These are phyloP conservation scores for Aspergillus luchuensis DNA, from an alignment of 2,329 filamentous ascomycete genomes.

Conservation along the genomic window DNA sequence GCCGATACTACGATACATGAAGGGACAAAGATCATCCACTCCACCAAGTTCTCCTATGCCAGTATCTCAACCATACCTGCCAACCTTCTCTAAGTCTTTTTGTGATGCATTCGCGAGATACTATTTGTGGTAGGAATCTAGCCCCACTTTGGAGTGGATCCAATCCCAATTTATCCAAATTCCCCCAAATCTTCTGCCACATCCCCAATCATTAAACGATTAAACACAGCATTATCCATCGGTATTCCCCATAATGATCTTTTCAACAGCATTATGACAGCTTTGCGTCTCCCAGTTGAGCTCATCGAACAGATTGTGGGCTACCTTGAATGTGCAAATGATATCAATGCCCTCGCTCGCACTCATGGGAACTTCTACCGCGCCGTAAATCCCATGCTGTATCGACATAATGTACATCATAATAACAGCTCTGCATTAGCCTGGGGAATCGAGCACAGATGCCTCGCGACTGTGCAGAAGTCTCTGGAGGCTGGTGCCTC, in stretches of 20 bases:
- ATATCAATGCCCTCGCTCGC: neutral
- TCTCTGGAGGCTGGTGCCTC: neutral
- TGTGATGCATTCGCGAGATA: too few relatives aligned
- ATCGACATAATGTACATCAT: neutral
- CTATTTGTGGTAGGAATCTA: too few relatives aligned
- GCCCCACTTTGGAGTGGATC: too few relatives aligned
- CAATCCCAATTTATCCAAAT: too few relatives aligned
- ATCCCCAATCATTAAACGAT: too few relatives aligned
- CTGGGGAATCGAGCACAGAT: neutral
- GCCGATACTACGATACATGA: too few relatives aligned
- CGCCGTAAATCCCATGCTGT: neutral
- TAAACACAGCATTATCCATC: too few relatives aligned
- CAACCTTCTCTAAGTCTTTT: too few relatives aligned
- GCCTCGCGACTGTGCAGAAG: neutral
- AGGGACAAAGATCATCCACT: too few relatives aligned
- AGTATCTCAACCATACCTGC: too few relatives aligned
- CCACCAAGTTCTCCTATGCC: too few relatives aligned
- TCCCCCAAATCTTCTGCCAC: too few relatives aligned
- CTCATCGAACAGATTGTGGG: neutral
- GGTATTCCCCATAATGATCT: neutral
- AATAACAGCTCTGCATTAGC: neutral
- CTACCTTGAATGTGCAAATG: neutral
- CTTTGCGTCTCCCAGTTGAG: neutral
- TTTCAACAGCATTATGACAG: neutral
- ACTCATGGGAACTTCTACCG: neutral